A percentile compares a stretch with the other conserved stretches of the same genome.
Conservation (phyloP, 164 flowering plant genomes). For the Santalum album region DNA sequence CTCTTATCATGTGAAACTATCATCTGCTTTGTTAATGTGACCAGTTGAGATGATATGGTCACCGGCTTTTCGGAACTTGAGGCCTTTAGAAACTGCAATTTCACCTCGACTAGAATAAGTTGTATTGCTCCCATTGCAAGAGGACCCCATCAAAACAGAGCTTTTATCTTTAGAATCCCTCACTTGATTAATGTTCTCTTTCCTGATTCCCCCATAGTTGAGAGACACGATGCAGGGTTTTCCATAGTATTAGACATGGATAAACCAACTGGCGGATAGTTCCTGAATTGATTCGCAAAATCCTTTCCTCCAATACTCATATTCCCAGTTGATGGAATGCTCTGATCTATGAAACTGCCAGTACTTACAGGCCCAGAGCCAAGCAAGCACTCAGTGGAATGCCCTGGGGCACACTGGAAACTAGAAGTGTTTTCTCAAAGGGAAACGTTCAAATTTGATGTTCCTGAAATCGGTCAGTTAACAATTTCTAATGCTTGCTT, state of each 20-base stretch:
- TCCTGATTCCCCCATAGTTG: conserved; percentile 31
- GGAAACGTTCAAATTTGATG: conserved; percentile 17
- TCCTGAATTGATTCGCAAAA: conserved; percentile 22
- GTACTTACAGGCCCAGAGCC: no score
- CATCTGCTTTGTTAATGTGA: conserved; percentile 16
- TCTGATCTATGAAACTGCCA: conserved; percentile 23
- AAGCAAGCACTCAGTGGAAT: conserved; percentile 23
- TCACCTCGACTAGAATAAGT: conserved; percentile 9
- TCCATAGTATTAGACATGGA: conserved; percentile 31
- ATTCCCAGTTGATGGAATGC: conserved; percentile 16
- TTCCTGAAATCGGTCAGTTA: conserved; percentile 21
- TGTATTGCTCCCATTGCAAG: no score
- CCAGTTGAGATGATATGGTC: conserved; percentile 18
- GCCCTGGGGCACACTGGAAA: conserved; percentile 23
- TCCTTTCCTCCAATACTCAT: conserved; percentile 27
- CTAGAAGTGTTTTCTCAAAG: conserved; percentile 24
- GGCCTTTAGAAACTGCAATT: conserved; percentile 16
- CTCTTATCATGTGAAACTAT: conserved; percentile 16
- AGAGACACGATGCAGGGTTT: conserved; percentile 21
- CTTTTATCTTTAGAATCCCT: conserved; percentile 18
- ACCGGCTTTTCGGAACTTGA: conserved; percentile 14
- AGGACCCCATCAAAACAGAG: conserved; percentile 10
- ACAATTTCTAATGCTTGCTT: conserved; percentile 30
- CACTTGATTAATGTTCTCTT: conserved; percentile 39
- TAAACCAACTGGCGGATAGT: conserved; percentile 22